Evolutionary conservation across 257 asterid species (phyloP).

Genomic region (Ocimum tenuiflorum): DNA sequence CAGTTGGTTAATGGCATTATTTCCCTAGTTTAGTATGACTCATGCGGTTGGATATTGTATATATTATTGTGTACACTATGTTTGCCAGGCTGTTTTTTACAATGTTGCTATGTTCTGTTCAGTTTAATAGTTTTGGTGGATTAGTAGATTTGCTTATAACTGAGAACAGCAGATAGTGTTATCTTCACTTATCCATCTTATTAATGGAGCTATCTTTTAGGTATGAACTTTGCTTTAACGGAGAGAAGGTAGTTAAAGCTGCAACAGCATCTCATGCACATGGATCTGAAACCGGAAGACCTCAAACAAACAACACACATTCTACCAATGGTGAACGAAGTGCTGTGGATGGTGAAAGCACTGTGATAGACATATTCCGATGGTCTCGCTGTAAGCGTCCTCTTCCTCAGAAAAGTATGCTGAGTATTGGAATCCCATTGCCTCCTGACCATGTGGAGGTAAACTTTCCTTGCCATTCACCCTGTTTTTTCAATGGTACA

Average conservation of each 20-base stretch:
- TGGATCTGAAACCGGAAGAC: slow-evolving; percentile 57
- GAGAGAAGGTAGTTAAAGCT: slow-evolving; percentile 65
- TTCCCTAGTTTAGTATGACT: neutral
- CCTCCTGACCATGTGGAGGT: slow-evolving; percentile 86
- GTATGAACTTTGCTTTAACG: slow-evolving; percentile 85
- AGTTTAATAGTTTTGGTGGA: slow-evolving; percentile 1
- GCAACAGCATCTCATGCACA: slow-evolving; percentile 33
- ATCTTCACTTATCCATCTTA: slow-evolving; percentile 4
- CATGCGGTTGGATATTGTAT: neutral
- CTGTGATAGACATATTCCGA: slow-evolving; percentile 58
- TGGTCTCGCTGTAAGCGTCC: slow-evolving; percentile 82
- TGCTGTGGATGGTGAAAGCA: slow-evolving; percentile 48
- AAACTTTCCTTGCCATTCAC: slow-evolving; percentile 9
- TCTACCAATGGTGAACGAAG: slow-evolving; percentile 50
- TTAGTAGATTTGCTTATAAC: neutral
- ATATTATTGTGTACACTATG: too few species aligned
- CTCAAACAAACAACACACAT: slow-evolving; percentile 35
- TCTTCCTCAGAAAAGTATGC: slow-evolving; percentile 64
- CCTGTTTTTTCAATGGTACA: neutral
- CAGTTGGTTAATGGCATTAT: too few species aligned
- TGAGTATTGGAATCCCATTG: slow-evolving; percentile 66
- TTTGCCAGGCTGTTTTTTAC: neutral
- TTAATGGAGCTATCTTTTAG: slow-evolving; percentile 34
- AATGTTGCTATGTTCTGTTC: neutral
- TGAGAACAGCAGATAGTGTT: neutral